Evolutionary conservation across 495 filamentous ascomycete species (phyloP), one percentile per base, ranked within the genome.

Genomic region (Apiosordaria backusii): DNA sequence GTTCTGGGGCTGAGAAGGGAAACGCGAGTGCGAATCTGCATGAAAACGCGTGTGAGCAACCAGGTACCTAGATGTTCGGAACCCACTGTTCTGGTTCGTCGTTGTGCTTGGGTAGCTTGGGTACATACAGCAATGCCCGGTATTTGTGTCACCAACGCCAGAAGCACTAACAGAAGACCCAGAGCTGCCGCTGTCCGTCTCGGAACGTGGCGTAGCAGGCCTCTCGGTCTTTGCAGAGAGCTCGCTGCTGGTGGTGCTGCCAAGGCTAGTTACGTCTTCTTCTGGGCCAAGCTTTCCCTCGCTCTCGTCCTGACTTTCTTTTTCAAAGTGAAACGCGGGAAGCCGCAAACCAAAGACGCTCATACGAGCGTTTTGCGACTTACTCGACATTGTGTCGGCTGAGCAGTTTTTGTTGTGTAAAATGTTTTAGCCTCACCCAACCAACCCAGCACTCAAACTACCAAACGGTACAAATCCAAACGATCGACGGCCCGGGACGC

Each of bases 381-480:
- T 76, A 76, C 71, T 65, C 26, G 72, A 66, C 62, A 67, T 35
- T 68, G 71, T 72, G 67, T 21, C 45, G 59, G 62, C 61, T 57
- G 65, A 59, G 57, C 27, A 22, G 59, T 19, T 21, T 18, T 61
- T 25, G 21, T 66, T 35, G 27, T 45, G 35, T 45, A 45, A 45
- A 45, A 25, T 66, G 61, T 64, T 65, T 65, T 63, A 27, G 67
- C 61, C 64, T 63, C 21, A 16, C 27, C 59, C 45, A 21, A 26
- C 60, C 35, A 53, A n/a, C 50, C 35, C 35, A 55, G 52, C 13
- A 21, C 7, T 55, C 52, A 45, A 35, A 35, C 35, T 45, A 9
- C 35, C 35, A 45, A 15, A 45, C 35, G 35, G 13, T 45, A 45
- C 35, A 45, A 45, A 19, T 55, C 52, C n/a, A 23, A 55, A 55